Evolutionary conservation across 345 rosid species (phyloP).

Genomic region (Limnanthes douglasii): DNA sequence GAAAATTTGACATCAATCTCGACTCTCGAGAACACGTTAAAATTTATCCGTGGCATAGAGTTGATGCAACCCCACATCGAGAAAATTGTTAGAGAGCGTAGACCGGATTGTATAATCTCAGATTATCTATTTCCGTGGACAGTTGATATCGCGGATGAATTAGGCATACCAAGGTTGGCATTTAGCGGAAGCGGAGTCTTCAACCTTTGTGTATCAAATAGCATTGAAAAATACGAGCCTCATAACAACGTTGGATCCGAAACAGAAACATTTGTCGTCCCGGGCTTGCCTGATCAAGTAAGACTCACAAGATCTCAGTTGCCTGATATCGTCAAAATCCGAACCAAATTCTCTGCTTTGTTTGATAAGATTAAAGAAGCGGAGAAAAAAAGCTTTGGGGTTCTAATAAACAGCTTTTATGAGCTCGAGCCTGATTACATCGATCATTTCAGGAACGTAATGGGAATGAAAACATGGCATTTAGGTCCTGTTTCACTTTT

Average conservation of each 20-base stretch:
- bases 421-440: conserved; percentile 27
- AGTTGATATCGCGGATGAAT: conserved; percentile 7
- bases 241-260: conserved; percentile 10
- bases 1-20: background rate
- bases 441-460: conserved; percentile 16
- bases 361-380: conserved; percentile 8
- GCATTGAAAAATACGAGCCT: conserved; percentile 2
- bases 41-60: conserved; percentile 4
- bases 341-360: conserved; percentile 6
- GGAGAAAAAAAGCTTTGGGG: conserved; percentile 15
- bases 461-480: conserved; percentile 30
- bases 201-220: conserved; percentile 11
- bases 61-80: conserved; percentile 9
- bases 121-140: conserved; percentile 14
- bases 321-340: conserved; percentile 7
- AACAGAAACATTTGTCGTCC: conserved; percentile 14
- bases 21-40: conserved; percentile 2
- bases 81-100: conserved; percentile 4
- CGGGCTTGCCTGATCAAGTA: conserved; percentile 16
- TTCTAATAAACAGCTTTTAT: conserved; percentile 26
- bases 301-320: conserved; percentile 13
- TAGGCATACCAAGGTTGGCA: conserved; percentile 18
- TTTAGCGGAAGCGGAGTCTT: conserved; percentile 25
- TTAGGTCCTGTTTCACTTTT: conserved; percentile 21
- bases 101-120: conserved; percentile 11